Base-by-base conservation (phyloP, 768 basidiomycete species). In the Amylocystis lapponica region DNA sequence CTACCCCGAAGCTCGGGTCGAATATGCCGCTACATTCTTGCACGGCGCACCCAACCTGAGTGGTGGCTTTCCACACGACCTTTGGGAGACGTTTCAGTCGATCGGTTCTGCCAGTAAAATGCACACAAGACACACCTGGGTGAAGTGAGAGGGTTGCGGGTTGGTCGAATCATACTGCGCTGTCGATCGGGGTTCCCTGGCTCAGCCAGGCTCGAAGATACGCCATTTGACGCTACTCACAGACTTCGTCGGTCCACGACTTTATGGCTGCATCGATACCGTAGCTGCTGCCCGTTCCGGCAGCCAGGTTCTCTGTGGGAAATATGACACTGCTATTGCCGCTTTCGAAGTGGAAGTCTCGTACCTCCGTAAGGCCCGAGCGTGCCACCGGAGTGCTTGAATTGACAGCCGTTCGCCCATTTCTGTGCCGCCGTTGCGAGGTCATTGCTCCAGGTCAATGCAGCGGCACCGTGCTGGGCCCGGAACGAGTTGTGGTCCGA, bases 351-450 rank as follows among this genome's bases (percentile, higher is more conserved):
- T 2, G 14, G 11, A 10, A 4, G 5, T 27, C 27, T 10, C 1
- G 16, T 46, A 82, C 79, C 81, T 57, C 84, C 86, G 48, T 70
- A 76, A 3, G 70, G 66, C 4, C 84, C 84, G 25, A 86, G 71
- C 20, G 66, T 60, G 21, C 84, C 84, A 17, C 74, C 74, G 12
- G 83, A 84, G 57, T 92, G 89, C 49, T 78, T 25, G 60, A 83
- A 86, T 3, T 70, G 56, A 56, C 89, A 92, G 12, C 64, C 62
- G 50, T 79, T 69, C 3, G 85, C 84, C 81, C 83, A 86, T 43
- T 72, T 57, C 55, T 81, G 76, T 5, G 88, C 89, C 46, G 74
- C 75, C n/a, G 59, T 55, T 1, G 83, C 81, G 30, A 83, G 59
- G 3, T 63, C 59, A 41, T 76, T 64, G 58, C 67, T 79, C 86